Evolutionary conservation across 108 stramenopile species (phyloP).

Genomic region (Fragilariopsis cylindrus): DNA sequence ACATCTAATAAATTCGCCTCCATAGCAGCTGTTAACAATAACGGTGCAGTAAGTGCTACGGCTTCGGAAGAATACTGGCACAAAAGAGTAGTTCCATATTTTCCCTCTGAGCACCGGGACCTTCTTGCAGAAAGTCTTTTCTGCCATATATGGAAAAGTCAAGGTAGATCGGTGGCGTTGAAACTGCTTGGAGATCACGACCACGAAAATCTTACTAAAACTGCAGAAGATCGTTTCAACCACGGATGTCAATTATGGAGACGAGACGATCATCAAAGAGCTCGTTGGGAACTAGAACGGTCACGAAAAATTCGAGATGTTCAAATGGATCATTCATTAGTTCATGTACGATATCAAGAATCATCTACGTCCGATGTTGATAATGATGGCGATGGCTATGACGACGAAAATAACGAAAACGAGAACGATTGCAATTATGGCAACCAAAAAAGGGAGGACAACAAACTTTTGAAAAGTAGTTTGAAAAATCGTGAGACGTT

Average conservation of each 20-base stretch:
- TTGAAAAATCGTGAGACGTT: too few relatives aligned
- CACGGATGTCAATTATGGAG: slow-evolving; percentile 13
- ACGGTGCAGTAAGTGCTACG: too few relatives aligned
- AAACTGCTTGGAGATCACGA: not conserved
- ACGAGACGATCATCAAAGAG: slow-evolving; percentile 4
- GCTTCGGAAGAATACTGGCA: slow-evolving; percentile 5
- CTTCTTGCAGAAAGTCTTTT: slow-evolving; percentile 7
- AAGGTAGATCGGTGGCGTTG: not conserved
- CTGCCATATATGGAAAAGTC: slow-evolving; percentile 6
- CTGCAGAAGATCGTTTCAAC: not conserved
- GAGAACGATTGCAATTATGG: not conserved
- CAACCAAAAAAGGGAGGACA: not conserved
- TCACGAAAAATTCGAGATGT: not conserved
- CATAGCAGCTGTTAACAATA: too few relatives aligned
- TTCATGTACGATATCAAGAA: not conserved
- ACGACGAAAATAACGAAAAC: slow-evolving; percentile 11
- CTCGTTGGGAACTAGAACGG: slow-evolving; percentile 2
- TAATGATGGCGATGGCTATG: not conserved
- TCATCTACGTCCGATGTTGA: not conserved
- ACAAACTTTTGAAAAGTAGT: not conserved
- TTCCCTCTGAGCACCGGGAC: not conserved
- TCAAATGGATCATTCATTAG: not conserved
- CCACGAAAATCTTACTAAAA: not conserved
- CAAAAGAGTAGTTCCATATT: not conserved
- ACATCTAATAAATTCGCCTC: too few relatives aligned